Evolutionary conservation across 2,329 filamentous ascomycete species (phyloP), one percentile per base, ranked within the genome.

Genomic region (Macrophomina phaseolina): DNA sequence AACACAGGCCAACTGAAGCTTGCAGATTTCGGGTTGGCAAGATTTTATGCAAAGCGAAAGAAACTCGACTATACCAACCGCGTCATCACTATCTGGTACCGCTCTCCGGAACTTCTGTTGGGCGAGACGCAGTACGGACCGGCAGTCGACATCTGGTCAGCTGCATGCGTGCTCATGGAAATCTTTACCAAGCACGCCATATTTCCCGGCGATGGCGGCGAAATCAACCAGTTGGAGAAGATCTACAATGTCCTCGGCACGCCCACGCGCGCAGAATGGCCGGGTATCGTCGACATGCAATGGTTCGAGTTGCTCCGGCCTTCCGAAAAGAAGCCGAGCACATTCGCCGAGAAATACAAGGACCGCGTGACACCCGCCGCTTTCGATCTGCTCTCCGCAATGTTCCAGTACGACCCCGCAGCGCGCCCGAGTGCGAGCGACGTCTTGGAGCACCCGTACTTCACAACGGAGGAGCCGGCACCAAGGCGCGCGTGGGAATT

Each of bases 21-120:
- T 69, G 95, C 95, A 36, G 95, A 99, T 78, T 99, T 99, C 78
- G 95, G 95, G 23, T 86, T 99, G 14, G 95, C 95, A 12, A 90
- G 96, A 45, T 99, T 99, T 79, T 99, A 97, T 75, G 92, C 93
- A 40, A 99, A 99, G 77, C 90, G 91, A 60, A 89, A 91, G 68
- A 92, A 95, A 77, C 86, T 97, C 55, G 94, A 99, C 77, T 99
- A 99, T 78, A 99, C 95, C 1, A 99, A 99, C 76, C 91, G 95
- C 42, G 96, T 99, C 72, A 97, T 99, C 76, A 99, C 95, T 2
- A 97, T 99, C 71, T 99, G 96, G 96, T 70, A 71, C 63, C 67
- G 69, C 6, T 60, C 69, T 11, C 70, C 70, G 0, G 70, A 71
- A 56, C 66, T 71, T 9, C 67, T 71, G 7, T 68, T 71, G 4